Conservation (phyloP, 164 flowering plant species). For the Sedum album region DNA sequence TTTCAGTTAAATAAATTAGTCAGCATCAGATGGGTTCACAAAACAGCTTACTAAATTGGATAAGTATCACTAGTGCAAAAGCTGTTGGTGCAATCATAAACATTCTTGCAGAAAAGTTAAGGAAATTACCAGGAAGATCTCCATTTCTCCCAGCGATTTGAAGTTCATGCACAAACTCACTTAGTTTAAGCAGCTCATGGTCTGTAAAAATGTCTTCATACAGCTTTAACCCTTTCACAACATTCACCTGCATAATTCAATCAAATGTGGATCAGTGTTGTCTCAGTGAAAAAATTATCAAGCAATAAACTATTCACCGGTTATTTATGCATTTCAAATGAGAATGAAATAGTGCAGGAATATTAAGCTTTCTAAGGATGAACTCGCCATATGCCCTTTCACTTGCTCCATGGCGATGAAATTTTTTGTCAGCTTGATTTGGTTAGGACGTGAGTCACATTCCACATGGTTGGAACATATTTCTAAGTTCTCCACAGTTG, state of each 20-base stretch:
- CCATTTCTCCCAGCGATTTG: slow-evolving; percentile 77
- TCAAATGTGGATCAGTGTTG: not conserved
- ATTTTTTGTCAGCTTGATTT: slow-evolving; percentile 81
- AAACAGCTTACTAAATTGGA: too few relatives aligned
- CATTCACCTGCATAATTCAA: slow-evolving; percentile 63
- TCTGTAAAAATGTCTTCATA: slow-evolving; percentile 71
- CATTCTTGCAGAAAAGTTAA: not conserved
- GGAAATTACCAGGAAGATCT: slow-evolving; percentile 59
- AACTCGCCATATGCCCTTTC: slow-evolving; percentile 91
- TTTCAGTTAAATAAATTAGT: not conserved
- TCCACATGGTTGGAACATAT: slow-evolving; percentile 62
- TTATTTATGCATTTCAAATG: not conserved
- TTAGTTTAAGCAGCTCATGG: slow-evolving; percentile 58
- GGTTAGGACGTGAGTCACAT: slow-evolving; percentile 44
- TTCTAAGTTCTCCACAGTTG: slow-evolving; percentile 21
- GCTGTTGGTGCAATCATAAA: not conserved
- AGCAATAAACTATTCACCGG: slow-evolving; percentile 10
- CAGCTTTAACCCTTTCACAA: slow-evolving; percentile 80
- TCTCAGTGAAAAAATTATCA: not conserved
- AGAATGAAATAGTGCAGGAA: not conserved
- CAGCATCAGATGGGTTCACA: not conserved
- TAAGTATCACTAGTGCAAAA: slow-evolving; percentile 13
- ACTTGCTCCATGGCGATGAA: slow-evolving; percentile 88
- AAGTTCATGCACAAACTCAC: slow-evolving; percentile 52
- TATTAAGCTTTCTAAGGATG: slow-evolving; percentile 20